These are phyloP conservation scores for Canna indica DNA, from an alignment of 176 grass and related monocot species.

Conservation along the genomic window DNA sequence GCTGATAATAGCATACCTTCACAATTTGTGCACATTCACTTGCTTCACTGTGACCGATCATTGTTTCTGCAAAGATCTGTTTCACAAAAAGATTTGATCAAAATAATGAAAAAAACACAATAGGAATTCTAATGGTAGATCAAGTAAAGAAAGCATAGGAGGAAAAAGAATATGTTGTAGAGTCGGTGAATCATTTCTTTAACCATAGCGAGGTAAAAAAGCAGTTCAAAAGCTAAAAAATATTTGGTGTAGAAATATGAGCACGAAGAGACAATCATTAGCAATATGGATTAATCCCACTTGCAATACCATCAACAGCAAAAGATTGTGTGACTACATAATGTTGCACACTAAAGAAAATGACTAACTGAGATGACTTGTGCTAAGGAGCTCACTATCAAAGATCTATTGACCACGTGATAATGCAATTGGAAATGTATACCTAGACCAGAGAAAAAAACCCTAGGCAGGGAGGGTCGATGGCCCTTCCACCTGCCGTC, in stretches of 20 bases:
- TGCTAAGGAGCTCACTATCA: neutral
- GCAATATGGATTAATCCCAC: neutral
- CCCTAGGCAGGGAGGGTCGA: too few relatives aligned
- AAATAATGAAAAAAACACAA: neutral
- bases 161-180: too few relatives aligned
- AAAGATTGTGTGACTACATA: neutral
- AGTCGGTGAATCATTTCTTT: too few relatives aligned
- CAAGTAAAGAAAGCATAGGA: too few relatives aligned
- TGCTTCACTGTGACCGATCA: slow-evolving; percentile 85
- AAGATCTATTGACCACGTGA: neutral
- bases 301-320: neutral
- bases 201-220: too few relatives aligned
- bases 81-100: neutral
- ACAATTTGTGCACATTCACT: slow-evolving; percentile 87
- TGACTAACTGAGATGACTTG: neutral
- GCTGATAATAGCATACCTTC: slow-evolving; percentile 46
- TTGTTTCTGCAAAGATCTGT: slow-evolving; percentile 88
- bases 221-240: too few relatives aligned
- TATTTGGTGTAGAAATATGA: too few relatives aligned
- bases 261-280: neutral
- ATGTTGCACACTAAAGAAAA: neutral
- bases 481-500: too few relatives aligned
- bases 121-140: neutral
- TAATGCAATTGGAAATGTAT: too few relatives aligned
- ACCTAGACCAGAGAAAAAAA: too few relatives aligned